A percentile compares a stretch with the other conserved stretches of the same genome.
Evolutionary conservation across 805 yeast genomes (phyloP).

Genomic region (Starmerella stigmatis): DNA sequence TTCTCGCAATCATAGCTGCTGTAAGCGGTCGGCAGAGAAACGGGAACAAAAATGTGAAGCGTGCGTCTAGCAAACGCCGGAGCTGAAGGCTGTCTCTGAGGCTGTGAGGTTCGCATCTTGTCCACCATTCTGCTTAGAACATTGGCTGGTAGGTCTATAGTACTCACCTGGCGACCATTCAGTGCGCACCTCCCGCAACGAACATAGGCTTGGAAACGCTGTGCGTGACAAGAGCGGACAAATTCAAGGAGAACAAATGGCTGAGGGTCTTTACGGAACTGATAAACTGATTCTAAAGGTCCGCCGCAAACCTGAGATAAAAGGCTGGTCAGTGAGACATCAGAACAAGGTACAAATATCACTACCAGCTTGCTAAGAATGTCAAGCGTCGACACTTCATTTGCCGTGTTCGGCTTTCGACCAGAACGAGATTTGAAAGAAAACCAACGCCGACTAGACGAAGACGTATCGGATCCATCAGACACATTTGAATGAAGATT

Average conservation of each 20-base stretch:
- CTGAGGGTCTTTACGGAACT: not conserved
- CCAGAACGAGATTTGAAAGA: not conserved
- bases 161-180: constrained; percentile 7
- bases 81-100: not conserved
- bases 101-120: not conserved
- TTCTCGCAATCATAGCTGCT: not conserved
- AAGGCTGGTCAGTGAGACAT: constrained; percentile 7
- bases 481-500: not conserved
- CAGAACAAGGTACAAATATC: not conserved
- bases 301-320: constrained; percentile 25
- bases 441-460: constrained; percentile 10
- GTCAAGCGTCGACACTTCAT: not conserved
- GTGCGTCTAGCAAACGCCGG: constrained; percentile 2
- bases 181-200: constrained; percentile 3
- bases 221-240: not conserved
- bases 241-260: constrained; percentile 10
- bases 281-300: constrained; percentile 10
- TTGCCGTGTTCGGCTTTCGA: not conserved
- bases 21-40: not conserved
- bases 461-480: not conserved
- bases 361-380: not conserved
- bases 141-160: not conserved
- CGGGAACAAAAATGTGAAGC: constrained; percentile 3
- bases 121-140: not conserved
- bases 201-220: constrained; percentile 3